Conservation (phyloP, 1,139 yeast species). For the Diutina rugosa region DNA sequence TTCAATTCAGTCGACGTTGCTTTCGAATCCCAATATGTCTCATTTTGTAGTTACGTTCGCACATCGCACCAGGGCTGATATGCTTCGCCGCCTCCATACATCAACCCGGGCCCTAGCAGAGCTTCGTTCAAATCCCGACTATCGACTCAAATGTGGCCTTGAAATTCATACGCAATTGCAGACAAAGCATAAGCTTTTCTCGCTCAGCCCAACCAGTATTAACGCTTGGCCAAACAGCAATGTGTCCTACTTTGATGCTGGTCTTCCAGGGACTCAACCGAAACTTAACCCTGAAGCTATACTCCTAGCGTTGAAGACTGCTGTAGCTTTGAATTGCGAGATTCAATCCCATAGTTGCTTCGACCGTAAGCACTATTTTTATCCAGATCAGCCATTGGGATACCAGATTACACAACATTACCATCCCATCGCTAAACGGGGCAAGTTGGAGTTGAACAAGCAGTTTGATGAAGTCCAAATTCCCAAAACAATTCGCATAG, state of each 20-base stretch:
- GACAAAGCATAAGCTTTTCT: slow-evolving; percentile 65
- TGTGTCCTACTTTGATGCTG: slow-evolving; percentile 71
- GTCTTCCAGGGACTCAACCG: slow-evolving; percentile 93
- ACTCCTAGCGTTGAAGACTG: slow-evolving; percentile 57
- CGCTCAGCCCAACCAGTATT: slow-evolving; percentile 38
- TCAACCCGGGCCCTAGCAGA: not conserved
- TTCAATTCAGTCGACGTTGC: too few relatives aligned
- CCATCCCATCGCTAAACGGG: slow-evolving; percentile 65
- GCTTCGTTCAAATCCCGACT: not conserved
- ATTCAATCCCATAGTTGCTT: slow-evolving; percentile 51
- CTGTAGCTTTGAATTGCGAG: slow-evolving; percentile 53
- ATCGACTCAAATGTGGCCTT: slow-evolving; percentile 46
- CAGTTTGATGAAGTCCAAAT: slow-evolving; percentile 31
- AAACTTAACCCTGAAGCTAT: slow-evolving; percentile 65
- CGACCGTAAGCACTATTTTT: slow-evolving; percentile 92
- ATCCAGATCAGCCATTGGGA: slow-evolving; percentile 94
- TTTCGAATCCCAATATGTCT: too few relatives aligned
- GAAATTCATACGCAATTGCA: slow-evolving; percentile 88
- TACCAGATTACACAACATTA: slow-evolving; percentile 90
- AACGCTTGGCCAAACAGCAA: slow-evolving; percentile 52
- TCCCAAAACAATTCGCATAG: slow-evolving; percentile 36
- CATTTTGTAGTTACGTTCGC: not conserved
- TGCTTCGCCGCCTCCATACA: not conserved
- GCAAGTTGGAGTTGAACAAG: slow-evolving; percentile 34
- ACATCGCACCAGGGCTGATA: not conserved